Percentiles rank a stretch among this genome's conserved stretches.
Evolutionary conservation across 495 filamentous ascomycete genomes (phyloP).

Genomic region (Trichoderma virens): DNA sequence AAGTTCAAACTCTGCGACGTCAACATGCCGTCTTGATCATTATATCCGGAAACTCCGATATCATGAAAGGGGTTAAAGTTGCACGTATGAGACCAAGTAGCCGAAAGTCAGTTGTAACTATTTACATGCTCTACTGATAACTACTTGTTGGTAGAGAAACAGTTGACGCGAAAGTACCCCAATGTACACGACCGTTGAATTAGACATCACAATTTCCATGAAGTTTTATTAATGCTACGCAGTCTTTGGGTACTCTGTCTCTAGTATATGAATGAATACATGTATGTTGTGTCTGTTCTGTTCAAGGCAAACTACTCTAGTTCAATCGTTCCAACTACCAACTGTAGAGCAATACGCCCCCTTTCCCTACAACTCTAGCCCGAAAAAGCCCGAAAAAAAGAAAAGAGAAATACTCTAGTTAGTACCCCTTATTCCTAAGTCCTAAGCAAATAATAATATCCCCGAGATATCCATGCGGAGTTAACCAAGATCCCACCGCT

Average conservation of each 20-base stretch:
- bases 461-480: not conserved
- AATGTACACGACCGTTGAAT: no score
- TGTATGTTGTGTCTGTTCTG: not conserved
- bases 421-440: no score
- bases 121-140: no score
- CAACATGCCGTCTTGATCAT: not conserved
- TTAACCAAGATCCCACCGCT: not conserved
- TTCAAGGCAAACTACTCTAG: not conserved
- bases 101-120: no score
- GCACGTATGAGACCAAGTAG: not conserved
- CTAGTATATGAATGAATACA: not conserved
- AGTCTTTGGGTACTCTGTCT: not conserved
- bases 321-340: not conserved
- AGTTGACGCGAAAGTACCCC: not conserved
- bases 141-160: not conserved
- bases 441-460: not conserved
- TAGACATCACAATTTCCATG: no score
- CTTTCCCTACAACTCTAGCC: not conserved
- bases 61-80: not conserved
- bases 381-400: no score
- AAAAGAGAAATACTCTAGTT: not conserved
- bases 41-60: not conserved
- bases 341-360: not conserved
- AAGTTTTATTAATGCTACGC: not conserved
- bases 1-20: not conserved